A percentile compares a stretch with the other conserved stretches of the same genome.
phyloP scores from a whole-genome alignment of 164 flowering plant genomes.

The Berberis thunbergii region DNA sequence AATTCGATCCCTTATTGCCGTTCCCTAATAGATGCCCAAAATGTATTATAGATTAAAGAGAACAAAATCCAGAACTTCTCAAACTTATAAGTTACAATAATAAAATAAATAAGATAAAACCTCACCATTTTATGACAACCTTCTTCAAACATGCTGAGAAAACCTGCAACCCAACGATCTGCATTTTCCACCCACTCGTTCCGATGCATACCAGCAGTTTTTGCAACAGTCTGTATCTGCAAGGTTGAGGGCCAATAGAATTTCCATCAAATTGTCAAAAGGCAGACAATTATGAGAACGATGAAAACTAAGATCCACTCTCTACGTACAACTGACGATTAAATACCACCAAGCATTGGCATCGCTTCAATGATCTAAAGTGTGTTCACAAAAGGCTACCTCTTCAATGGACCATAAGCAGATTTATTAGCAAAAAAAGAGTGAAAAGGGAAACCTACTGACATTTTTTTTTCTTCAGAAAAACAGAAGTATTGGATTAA shows the following conservation, averaged over 20 bases:
- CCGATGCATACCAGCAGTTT: slow-evolving; percentile 59
- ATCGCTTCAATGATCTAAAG: too few species aligned
- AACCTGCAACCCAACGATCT: slow-evolving; percentile 74
- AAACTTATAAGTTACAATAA: neutral
- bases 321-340: too few species aligned
- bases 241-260: neutral
- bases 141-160: slow-evolving; percentile 83
- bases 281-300: too few species aligned
- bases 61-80: neutral
- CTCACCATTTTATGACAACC: slow-evolving; percentile 70
- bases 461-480: too few species aligned
- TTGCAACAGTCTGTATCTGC: slow-evolving; percentile 65
- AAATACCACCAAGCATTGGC: too few species aligned
- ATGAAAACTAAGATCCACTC: too few species aligned
- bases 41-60: neutral
- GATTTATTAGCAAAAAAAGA: too few species aligned
- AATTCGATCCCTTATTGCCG: slow-evolving; percentile 24
- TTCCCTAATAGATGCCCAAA: slow-evolving; percentile 12
- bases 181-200: slow-evolving; percentile 82
- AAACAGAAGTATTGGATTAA: too few species aligned
- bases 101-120: neutral
- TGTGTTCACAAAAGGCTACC: too few species aligned
- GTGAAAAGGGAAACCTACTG: too few species aligned
- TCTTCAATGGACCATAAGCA: too few species aligned
- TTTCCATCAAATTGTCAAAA: too few species aligned